These are phyloP conservation scores for Echeveria elegans DNA, from an alignment of 164 flowering plant genomes.

Conservation along the genomic window DNA sequence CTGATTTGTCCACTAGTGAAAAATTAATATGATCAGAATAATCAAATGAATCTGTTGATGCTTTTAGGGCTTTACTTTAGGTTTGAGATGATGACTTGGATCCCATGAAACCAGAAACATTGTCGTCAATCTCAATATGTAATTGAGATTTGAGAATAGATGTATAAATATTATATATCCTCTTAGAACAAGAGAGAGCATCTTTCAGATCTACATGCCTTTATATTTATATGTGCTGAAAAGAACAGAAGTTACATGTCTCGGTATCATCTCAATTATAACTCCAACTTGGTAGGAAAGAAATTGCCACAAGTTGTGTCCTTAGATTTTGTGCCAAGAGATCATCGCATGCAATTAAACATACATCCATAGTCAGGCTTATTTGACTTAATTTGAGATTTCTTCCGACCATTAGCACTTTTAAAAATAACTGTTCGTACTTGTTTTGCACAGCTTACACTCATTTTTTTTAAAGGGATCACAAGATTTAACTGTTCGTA, in stretches of 20 bases:
- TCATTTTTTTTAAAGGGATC: too few relatives aligned
- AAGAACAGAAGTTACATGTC: not conserved
- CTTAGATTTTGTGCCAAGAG: too few relatives aligned
- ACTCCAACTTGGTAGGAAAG: too few relatives aligned
- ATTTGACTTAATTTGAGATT: too few relatives aligned
- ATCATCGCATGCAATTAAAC: too few relatives aligned
- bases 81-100: not conserved
- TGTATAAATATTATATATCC: not conserved
- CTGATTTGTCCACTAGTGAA: not conserved
- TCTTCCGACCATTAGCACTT: too few relatives aligned
- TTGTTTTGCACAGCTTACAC: too few relatives aligned
- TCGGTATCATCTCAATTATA: not conserved
- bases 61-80: not conserved
- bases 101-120: conserved; percentile 5
- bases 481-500: too few relatives aligned
- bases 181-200: not conserved
- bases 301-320: not conserved
- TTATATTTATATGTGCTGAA: not conserved
- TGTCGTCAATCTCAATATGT: not conserved
- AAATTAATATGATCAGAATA: not conserved
- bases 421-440: too few relatives aligned
- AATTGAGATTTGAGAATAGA: not conserved
- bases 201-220: not conserved
- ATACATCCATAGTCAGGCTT: too few relatives aligned
- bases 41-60: not conserved